Evolutionary conservation across 2,329 filamentous ascomycete species (phyloP).

Genomic region (Pestalotiopsis sp.): DNA sequence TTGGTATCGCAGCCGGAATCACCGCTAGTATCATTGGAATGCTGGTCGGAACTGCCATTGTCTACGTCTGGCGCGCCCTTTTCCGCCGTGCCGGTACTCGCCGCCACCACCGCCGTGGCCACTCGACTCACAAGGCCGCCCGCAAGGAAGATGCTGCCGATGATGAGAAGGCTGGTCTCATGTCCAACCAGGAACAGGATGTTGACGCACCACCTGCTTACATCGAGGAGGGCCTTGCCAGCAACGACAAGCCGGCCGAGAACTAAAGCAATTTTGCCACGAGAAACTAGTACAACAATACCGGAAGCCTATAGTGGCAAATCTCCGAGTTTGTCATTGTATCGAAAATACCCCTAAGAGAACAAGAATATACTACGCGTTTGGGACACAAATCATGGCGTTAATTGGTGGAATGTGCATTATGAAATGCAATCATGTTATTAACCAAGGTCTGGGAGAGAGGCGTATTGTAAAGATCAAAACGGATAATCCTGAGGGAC

Average conservation of each 20-base stretch:
- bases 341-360: background rate
- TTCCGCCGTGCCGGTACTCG: conserved; percentile 40
- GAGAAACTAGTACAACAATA: background rate
- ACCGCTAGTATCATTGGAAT: conserved; percentile 69
- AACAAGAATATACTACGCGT: background rate
- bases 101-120: conserved; percentile 34
- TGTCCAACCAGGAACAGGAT: conserved; percentile 41
- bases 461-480: background rate
- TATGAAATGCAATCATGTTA: background rate
- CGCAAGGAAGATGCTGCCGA: conserved; percentile 38
- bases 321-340: background rate
- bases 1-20: conserved; percentile 71
- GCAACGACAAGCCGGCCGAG: conserved; percentile 29
- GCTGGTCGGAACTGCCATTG: conserved; percentile 63
- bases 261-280: conserved; percentile 23
- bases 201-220: conserved; percentile 32
- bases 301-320: background rate
- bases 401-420: background rate
- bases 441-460: background rate
- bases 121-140: conserved; percentile 36
- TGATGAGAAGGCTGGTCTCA: conserved; percentile 55
- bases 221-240: conserved; percentile 25
- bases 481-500: background rate
- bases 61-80: conserved; percentile 60
- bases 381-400: background rate